Evolutionary conservation across 2,329 filamentous ascomycete genomes (phyloP), one percentile per base, ranked within the genome.

Genomic region (Coleophoma crateriformis): DNA sequence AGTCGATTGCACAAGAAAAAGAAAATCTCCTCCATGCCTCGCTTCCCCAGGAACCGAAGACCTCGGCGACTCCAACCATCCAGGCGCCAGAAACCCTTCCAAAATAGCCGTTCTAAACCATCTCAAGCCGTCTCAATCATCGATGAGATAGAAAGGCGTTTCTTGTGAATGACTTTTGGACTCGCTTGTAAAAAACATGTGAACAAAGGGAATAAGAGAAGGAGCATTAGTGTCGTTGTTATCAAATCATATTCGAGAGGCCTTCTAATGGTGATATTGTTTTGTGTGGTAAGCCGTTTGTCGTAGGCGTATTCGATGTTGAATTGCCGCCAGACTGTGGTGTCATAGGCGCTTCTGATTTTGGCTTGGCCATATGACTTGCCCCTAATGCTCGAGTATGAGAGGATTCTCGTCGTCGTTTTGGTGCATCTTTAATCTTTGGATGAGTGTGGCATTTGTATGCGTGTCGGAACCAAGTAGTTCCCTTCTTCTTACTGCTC

Each of bases 401-500:
- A 58, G 72, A 79, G 61, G 73, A 82, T 61, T 87, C 84, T 42
- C 84, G 76, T 48, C 82, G 75, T 46, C 84, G 76, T 67, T 88
- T 88, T 3, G 83, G 82, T 1, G 80, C 77, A 57, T 88, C 85
- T 64, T 86, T 87, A 64, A 84, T 77, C 66, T 88, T 88, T 14
- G 81, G 79, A 58, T 87, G 84, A 1, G 82, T 83, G 63, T 88
- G 84, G 58, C 85, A 88, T 78, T 92, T 94, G 73, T 94, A 94
- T 43, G 88, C 88, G 68, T 95, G 89, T 57, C 89, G 77, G 68
- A 92, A 95, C 88, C 88, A 95, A 3, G 88, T 91, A 1, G 88
- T 95, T n/a, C 88, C 88, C 71, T 92, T 91, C 74, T 92, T 92
- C 72, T 92, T 92, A 66, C 84, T 90, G 70, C 86, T 91, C 39